Conservation (phyloP, 2,329 filamentous ascomycete genomes). For the Rosellinia necatrix region DNA sequence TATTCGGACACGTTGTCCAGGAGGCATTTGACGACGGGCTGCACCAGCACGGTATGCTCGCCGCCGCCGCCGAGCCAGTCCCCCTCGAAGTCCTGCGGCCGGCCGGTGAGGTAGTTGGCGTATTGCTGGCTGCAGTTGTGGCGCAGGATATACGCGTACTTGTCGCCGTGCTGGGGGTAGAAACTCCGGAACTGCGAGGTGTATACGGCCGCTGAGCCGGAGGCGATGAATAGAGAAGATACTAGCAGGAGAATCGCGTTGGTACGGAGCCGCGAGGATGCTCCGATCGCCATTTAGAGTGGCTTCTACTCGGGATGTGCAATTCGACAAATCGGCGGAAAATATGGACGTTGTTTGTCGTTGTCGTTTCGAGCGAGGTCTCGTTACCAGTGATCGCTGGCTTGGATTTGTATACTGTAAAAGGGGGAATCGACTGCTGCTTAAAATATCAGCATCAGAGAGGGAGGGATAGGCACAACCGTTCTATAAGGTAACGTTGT, state of each 20-base stretch:
- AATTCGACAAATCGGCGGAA: background rate
- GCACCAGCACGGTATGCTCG: slow-evolving; percentile 15
- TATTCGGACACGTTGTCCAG: slow-evolving; percentile 32
- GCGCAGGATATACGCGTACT: slow-evolving; percentile 27
- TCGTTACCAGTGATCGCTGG: too few relatives aligned
- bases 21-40: slow-evolving; percentile 31
- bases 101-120: slow-evolving; percentile 30
- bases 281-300: background rate
- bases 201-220: slow-evolving; percentile 4
- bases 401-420: too few relatives aligned
- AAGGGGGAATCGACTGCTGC: background rate
- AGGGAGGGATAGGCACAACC: too few relatives aligned
- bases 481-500: too few relatives aligned
- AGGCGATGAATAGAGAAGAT: slow-evolving; percentile 3
- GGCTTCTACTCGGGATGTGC: background rate
- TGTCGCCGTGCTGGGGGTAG: slow-evolving; percentile 27
- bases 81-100: slow-evolving; percentile 20
- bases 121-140: slow-evolving; percentile 30
- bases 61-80: slow-evolving; percentile 30
- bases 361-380: background rate
- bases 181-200: slow-evolving; percentile 31
- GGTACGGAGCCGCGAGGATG: background rate
- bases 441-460: background rate
- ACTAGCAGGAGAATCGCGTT: background rate
- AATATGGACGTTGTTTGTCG: background rate